Evolutionary conservation across 306 rosid species (phyloP).

Genomic region (Sechiopsis laciniata): DNA sequence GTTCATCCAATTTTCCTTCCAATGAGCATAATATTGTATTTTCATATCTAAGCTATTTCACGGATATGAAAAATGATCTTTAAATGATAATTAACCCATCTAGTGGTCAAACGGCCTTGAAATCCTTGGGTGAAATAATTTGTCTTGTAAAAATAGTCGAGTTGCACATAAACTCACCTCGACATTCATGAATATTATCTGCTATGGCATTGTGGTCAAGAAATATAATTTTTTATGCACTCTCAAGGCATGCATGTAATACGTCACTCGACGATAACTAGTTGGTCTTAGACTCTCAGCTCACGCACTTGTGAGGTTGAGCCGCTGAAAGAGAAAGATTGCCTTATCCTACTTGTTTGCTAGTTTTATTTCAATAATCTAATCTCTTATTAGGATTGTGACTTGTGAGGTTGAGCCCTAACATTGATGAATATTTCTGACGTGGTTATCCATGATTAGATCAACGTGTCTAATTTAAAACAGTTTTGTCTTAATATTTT

Average conservation of each 20-base stretch:
- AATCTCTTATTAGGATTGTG: background rate
- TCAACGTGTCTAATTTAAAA: background rate
- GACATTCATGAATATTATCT: background rate
- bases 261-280: background rate
- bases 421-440: background rate
- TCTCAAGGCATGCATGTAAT: background rate
- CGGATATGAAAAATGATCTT: too few relatives aligned
- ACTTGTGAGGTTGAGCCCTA: background rate
- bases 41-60: background rate
- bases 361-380: too few relatives aligned
- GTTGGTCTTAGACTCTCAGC: background rate
- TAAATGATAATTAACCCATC: too few relatives aligned
- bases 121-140: too few relatives aligned
- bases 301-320: slow-evolving; percentile 9
- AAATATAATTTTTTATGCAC: background rate
- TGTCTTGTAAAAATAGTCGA: too few relatives aligned
- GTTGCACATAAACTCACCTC: too few relatives aligned
- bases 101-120: too few relatives aligned
- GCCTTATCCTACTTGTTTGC: background rate
- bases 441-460: background rate
- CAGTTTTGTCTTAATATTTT: background rate
- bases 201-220: background rate
- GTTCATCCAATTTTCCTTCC: background rate
- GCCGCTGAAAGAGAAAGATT: slow-evolving; percentile 2
- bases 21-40: background rate